Evolutionary conservation across 2,329 filamentous ascomycete genomes (phyloP), one percentile per base, ranked within the genome.

Genomic region (Raffaelea arxii): DNA sequence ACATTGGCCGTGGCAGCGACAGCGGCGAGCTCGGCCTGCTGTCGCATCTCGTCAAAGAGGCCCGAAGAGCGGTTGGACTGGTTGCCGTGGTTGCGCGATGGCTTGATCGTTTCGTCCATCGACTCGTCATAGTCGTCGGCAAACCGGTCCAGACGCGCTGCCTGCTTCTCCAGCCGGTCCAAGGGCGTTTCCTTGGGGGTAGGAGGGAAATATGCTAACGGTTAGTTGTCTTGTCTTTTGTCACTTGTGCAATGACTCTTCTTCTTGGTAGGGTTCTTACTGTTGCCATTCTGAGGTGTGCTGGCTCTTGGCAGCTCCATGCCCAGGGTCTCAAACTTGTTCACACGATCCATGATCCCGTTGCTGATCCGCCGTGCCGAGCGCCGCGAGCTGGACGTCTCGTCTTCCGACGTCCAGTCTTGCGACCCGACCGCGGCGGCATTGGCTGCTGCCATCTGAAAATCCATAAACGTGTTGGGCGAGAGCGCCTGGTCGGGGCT

Each of bases 141-240:
- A 56, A 83, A 83, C 46, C 82, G 63, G 54, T 61, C 66, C 3
- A 67, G 66, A 4, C 63, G 62, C 16, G 62, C 51, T 23, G 38
- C 46, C 53, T 41, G 68, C 64, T 62, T 72, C 72, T 39, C 56
- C 37, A 65, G 55, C 43, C 66, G 64, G 50, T 72, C 64, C 51
- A 73, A 70, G 38, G 82, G 81, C 19, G 80, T 84, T 44, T 79
- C 77, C 56, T 74, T 75, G 45, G 84, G 82, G 24, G 83, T 86
- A 40, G 81, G 75, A 48, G 82, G 82, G 53, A 78, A 77, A 55
- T 78, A 82, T 53, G 68, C 80, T 81, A 49, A 5, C 25, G 21
- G 46, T 44, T 37, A 48, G 25, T 30, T 37, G 24, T 45, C 16
- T 23, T 23, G 6, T 4, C 21, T 25, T 9, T 12, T 16, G 3